A percentile compares a stretch with the other conserved stretches of the same genome.
phyloP scores from a whole-genome alignment of 495 filamentous ascomycete species.

The Aspergillus kassunensis region DNA sequence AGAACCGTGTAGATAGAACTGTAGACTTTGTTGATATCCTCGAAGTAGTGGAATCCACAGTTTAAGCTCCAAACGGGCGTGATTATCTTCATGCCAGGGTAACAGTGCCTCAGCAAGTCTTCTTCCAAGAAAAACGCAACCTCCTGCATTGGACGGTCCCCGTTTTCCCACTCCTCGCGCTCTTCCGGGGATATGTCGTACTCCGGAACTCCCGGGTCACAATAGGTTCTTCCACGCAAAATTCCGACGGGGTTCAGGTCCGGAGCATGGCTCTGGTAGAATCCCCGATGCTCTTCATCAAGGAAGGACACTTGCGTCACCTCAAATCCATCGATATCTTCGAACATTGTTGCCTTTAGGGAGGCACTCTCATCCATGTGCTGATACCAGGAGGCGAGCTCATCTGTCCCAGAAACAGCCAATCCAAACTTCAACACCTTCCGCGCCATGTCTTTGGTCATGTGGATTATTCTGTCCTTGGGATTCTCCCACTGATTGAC shows the following conservation, averaged over 20 bases:
- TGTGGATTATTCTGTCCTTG: conserved; percentile 21
- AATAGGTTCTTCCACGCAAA: conserved; percentile 40
- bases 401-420: conserved; percentile 36
- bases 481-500: conserved; percentile 21
- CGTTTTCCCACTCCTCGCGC: conserved; percentile 24
- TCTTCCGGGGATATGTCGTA: conserved; percentile 45
- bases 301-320: conserved; percentile 45
- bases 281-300: conserved; percentile 29
- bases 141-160: conserved; percentile 23
- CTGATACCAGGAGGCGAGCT: conserved; percentile 30
- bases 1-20: conserved; percentile 58
- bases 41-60: conserved; percentile 58
- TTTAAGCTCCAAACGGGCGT: conserved; percentile 59
- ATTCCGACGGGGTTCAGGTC: conserved; percentile 43
- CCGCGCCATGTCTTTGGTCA: conserved; percentile 36
- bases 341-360: conserved; percentile 31
- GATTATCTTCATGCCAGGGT: conserved; percentile 74
- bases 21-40: conserved; percentile 51
- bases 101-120: conserved; percentile 55
- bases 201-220: conserved; percentile 31
- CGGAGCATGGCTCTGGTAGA: conserved; percentile 40
- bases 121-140: conserved; percentile 69
- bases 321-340: conserved; percentile 54
- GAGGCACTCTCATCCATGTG: conserved; percentile 16
- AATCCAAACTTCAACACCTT: conserved; percentile 44